Evolutionary conservation across 2,329 filamentous ascomycete species (phyloP).

Genomic region (Coniella vitis): DNA sequence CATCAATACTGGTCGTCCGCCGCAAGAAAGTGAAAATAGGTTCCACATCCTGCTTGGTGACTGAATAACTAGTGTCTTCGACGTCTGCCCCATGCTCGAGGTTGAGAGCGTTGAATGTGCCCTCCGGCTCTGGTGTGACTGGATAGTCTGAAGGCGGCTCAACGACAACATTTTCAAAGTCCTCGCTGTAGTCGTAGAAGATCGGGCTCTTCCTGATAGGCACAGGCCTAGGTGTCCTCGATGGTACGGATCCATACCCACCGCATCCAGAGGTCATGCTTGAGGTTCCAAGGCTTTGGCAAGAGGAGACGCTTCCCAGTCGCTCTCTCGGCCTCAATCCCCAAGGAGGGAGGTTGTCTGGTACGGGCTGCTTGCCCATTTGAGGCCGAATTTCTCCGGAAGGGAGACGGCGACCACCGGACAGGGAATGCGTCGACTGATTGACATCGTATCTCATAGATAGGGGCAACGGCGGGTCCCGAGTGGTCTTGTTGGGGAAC

Average conservation of each 20-base stretch:
- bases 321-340: slow-evolving; percentile 25
- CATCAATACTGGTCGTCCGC: slow-evolving; percentile 1
- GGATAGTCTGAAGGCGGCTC: slow-evolving; percentile 17
- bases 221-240: slow-evolving; percentile 18
- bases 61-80: background rate
- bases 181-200: slow-evolving; percentile 49
- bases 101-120: slow-evolving; percentile 8
- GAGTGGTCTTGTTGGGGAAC: slow-evolving; percentile 27
- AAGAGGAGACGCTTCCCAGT: slow-evolving; percentile 29
- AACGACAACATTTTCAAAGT: slow-evolving; percentile 32
- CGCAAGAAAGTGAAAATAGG: slow-evolving; percentile 7
- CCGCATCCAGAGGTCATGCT: slow-evolving; percentile 46
- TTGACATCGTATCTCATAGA: slow-evolving; percentile 34
- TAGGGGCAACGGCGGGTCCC: slow-evolving; percentile 29
- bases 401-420: slow-evolving; percentile 9
- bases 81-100: background rate
- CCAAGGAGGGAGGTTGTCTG: slow-evolving; percentile 29
- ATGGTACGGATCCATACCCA: slow-evolving; percentile 33
- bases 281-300: slow-evolving; percentile 34
- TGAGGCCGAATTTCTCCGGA: slow-evolving; percentile 16
- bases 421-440: slow-evolving; percentile 33
- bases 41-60: slow-evolving; percentile 1
- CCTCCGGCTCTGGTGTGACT: slow-evolving; percentile 26
- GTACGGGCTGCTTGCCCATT: slow-evolving; percentile 24
- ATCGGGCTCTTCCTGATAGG: slow-evolving; percentile 27